Conservation (phyloP, 129 eudicot species). For the Centella asiatica region DNA sequence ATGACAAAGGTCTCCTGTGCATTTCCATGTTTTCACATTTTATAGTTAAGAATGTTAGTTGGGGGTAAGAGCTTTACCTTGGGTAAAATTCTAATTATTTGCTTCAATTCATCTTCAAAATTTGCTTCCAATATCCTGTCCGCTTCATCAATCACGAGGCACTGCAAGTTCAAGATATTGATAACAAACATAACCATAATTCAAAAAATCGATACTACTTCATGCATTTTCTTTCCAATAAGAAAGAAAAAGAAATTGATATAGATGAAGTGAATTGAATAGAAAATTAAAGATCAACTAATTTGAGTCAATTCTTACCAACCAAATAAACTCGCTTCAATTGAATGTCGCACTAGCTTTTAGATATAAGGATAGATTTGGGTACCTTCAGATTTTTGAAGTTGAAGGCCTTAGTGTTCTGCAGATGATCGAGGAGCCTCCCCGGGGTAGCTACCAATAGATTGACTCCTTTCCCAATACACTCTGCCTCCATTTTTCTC, state of each 20-base stretch:
- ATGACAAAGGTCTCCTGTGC: too few species aligned
- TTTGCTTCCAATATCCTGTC: constrained; percentile 91
- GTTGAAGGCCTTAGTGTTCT: constrained; percentile 79
- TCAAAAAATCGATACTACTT: background rate
- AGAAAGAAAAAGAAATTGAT: too few species aligned
- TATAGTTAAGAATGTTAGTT: too few species aligned
- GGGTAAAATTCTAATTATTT: constrained; percentile 68
- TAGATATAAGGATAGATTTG: background rate
- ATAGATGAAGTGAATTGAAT: too few species aligned
- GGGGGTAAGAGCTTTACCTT: constrained; percentile 60
- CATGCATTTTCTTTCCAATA: background rate
- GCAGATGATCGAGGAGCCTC: constrained; percentile 89
- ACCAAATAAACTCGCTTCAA: too few species aligned
- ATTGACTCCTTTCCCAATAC: constrained; percentile 85
- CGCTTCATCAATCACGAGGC: constrained; percentile 86
- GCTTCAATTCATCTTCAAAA: constrained; percentile 90
- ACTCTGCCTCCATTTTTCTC: constrained; percentile 67
- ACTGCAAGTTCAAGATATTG: constrained; percentile 40
- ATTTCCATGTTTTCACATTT: too few species aligned
- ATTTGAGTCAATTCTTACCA: too few species aligned
- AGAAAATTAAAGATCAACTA: too few species aligned
- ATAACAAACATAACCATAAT: background rate
- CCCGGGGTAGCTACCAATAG: constrained; percentile 86
- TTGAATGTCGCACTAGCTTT: background rate
- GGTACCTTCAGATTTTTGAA: constrained; percentile 66